Conservation (phyloP, 2,329 filamentous ascomycete species). For the Chrysosporium queenslandicum region DNA sequence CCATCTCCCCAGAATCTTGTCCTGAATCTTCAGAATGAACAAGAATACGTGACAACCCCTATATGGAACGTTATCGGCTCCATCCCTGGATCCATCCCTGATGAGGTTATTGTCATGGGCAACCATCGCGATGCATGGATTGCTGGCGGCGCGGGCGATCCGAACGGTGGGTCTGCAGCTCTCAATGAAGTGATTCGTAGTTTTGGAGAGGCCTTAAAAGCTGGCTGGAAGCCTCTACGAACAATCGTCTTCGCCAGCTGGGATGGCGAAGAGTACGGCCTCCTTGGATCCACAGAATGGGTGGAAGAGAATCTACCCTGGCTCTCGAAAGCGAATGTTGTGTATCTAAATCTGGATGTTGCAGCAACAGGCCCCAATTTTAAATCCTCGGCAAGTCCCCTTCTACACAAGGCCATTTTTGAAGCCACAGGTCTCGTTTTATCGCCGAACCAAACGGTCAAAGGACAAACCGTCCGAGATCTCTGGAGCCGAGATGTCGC, state of each 20-base stretch:
- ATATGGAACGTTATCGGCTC: constrained; percentile 88
- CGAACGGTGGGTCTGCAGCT: constrained; percentile 70
- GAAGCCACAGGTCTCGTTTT: constrained; percentile 54
- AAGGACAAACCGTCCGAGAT: constrained; percentile 61
- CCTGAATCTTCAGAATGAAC: constrained; percentile 65
- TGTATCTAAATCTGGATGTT: constrained; percentile 79
- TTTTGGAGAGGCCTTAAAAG: constrained; percentile 60
- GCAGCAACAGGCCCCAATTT: constrained; percentile 59
- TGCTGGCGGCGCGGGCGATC: constrained; percentile 71
- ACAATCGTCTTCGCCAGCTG: constrained; percentile 87
- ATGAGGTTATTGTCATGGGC: constrained; percentile 83
- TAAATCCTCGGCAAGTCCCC: constrained; percentile 56
- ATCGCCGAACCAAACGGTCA: constrained; percentile 63
- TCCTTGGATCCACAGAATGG: constrained; percentile 84
- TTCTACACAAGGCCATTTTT: constrained; percentile 63
- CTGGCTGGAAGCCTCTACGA: constrained; percentile 73
- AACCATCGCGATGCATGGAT: constrained; percentile 91
- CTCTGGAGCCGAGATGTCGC: constrained; percentile 53
- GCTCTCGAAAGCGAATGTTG: constrained; percentile 62
- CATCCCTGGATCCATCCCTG: constrained; percentile 73
- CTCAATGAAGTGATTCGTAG: constrained; percentile 68
- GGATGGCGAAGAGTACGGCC: constrained; percentile 76
- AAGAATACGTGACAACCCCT: constrained; percentile 70
- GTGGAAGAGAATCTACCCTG: constrained; percentile 81
- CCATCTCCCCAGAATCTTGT: constrained; percentile 63